Evolutionary conservation across 441 rosid species (phyloP), one percentile per base, ranked within the genome.

Genomic region (Erysimum cheiri): DNA sequence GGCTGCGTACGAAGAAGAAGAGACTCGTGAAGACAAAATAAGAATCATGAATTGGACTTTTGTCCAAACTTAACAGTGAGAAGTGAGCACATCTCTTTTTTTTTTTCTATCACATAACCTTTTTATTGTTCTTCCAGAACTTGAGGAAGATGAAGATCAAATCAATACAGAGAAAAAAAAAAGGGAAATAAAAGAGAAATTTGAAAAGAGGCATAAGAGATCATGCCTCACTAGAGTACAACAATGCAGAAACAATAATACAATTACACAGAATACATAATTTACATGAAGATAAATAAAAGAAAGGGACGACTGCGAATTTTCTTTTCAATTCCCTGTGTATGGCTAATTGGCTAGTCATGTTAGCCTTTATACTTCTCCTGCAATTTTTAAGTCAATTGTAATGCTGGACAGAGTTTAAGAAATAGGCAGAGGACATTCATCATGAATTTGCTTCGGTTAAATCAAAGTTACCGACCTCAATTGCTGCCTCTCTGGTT

Each of bases 401-500:
- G 43, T 60, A 67, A 47, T 52, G 63, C 13, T 39, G 41, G 26
- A 67, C 26, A 52, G 55, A 59, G 26, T 8, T 48, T 46, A 39
- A 33, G 33, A 52, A 50, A 46, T 48, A 28, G 26, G 57, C 57
- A 57, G 52, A 35, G 57, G 11, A 35, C 33, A 50, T 10, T 64
- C 49, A 71, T 52, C 28, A 60, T 49, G 60, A 37, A 28, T 19
- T 55, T 47, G 40, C 13, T 67, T 67, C 36, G 26, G 52, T 49
- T 67, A 39, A 47, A 14, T 31, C 28, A 37, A 13, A 71, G 64
- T 83, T 67, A 85, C 66, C 69, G 56, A 72, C 82, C 77, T 63
- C 85, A 69, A 39, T 73, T 70, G 53, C 77, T 69, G 43, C 80
- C 75, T 72, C 89, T 78, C 14, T 69, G 85, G 71, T 84, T 81